Evolutionary conservation across 2,329 filamentous ascomycete species (phyloP), one percentile per base, ranked within the genome.

Genomic region (Grosmannia clavigera): DNA sequence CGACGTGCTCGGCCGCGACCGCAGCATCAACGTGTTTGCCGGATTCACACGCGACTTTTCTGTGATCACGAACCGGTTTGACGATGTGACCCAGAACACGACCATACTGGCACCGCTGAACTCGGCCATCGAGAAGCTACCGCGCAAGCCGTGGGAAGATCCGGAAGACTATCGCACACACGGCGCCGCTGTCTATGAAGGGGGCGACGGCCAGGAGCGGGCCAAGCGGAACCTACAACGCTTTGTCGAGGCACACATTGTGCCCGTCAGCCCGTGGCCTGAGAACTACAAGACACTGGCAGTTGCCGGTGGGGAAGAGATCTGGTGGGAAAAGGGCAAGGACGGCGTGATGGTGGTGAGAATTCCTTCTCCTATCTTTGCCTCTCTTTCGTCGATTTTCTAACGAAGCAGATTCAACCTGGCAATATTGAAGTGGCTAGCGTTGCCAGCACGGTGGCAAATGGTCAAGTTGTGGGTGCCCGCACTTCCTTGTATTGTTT

Each of bases 91-190:
- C 0, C 73, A 80, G 61, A 92, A 92, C 70, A 88, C 88, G 19
- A 96, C 91, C 2, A 84, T 97, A 29, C 82, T 97, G 3, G 92
- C 92, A 5, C 94, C 94, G 0, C 76, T 88, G 59, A 97, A 99
- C 76, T 84, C 81, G 22, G 90, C 86, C 3, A 83, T 99, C 68
- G 87, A 88, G 65, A 76, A 73, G 0, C 76, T 97, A 29, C 88
- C 91, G 0, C 80, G 87, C 58, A 97, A 96, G 71, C 92, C 92
- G 0, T 95, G 90, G 90, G 89, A 88, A 67, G 77, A 92, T 64
- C 82, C 87, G 0, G 73, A 79, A 58, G 91, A 96, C 65, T 92
- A 94, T 70, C 74, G 78, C 3, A 72, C 72, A 1, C 74, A 87
- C 3, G 90, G 90, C 0, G 77, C 80, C 1, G 74, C 84, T 38